Conservation (phyloP, 1,284 basidiomycete genomes). For the Austroboletus olivaceoglutinosus region DNA sequence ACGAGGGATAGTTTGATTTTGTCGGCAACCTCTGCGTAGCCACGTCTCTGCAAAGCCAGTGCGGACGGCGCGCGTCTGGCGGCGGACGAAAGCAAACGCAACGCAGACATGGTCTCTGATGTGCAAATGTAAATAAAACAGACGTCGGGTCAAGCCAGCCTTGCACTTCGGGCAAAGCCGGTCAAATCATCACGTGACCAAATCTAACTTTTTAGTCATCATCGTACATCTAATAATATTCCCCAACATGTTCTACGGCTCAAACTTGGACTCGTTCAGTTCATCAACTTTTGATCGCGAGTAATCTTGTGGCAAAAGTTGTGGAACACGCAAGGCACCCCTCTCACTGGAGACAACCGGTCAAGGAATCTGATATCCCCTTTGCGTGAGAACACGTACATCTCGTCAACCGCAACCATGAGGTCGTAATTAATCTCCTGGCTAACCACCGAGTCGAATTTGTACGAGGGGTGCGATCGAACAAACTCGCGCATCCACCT, state of each 20-base stretch:
- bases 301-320: conserved; percentile 62
- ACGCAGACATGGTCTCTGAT: conserved; percentile 58
- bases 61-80: conserved; percentile 58
- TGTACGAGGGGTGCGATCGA: conserved; percentile 85
- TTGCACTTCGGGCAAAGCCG: conserved; percentile 29
- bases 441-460: conserved; percentile 86
- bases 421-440: conserved; percentile 96
- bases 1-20: conserved; percentile 90
- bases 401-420: conserved; percentile 86
- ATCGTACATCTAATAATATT: not conserved
- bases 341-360: conserved; percentile 52
- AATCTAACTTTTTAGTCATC: not conserved
- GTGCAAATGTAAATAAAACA: not conserved
- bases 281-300: conserved; percentile 27
- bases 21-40: conserved; percentile 85
- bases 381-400: conserved; percentile 53
- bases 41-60: conserved; percentile 60
- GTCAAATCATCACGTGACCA: conserved; percentile 25
- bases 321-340: conserved; percentile 61
- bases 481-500: conserved; percentile 95
- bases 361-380: conserved; percentile 13
- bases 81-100: conserved; percentile 65
- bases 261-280: conserved; percentile 27
- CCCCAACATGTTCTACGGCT: conserved; percentile 12
- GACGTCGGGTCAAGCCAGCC: not conserved